A percentile compares a stretch with the other conserved stretches of the same genome.
phyloP scores from a whole-genome alignment of 1,284 basidiomycete genomes.

The Pseudozyma flocculosa region DNA sequence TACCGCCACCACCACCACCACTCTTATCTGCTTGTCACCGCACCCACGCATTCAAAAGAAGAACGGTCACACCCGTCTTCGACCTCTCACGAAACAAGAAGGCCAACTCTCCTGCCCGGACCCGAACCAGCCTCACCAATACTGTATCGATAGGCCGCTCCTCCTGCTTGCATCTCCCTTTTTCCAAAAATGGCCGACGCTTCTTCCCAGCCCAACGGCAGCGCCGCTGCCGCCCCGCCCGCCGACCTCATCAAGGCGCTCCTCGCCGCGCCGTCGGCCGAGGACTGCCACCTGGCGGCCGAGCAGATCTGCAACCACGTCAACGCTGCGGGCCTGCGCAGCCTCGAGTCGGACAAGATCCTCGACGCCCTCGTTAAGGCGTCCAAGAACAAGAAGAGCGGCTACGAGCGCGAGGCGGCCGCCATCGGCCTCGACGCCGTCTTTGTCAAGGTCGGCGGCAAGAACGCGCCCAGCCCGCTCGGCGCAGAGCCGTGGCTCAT shows the following conservation, averaged over 20 bases:
- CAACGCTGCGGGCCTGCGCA: slow-evolving; percentile 55
- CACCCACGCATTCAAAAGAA: too few species aligned
- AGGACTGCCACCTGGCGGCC: slow-evolving; percentile 54
- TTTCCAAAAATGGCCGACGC: too few species aligned
- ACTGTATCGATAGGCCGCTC: too few species aligned
- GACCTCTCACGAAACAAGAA: too few species aligned
- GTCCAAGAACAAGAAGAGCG: slow-evolving; percentile 79
- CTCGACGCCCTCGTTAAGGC: slow-evolving; percentile 61
- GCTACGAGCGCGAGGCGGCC: slow-evolving; percentile 87
- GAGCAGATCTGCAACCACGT: slow-evolving; percentile 57
- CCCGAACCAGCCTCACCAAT: too few species aligned
- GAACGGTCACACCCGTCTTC: too few species aligned
- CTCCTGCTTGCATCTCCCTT: neutral
- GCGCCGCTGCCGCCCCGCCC: slow-evolving; percentile 5
- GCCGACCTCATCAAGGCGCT: slow-evolving; percentile 25
- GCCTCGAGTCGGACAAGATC: slow-evolving; percentile 56
- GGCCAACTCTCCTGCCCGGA: too few species aligned
- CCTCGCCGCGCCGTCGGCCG: slow-evolving; percentile 45
- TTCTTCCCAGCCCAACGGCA: too few species aligned
- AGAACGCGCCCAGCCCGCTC: slow-evolving; percentile 64
- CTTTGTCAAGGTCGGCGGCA: slow-evolving; percentile 55
- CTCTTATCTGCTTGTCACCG: too few species aligned
- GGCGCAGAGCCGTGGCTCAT: slow-evolving; percentile 80
- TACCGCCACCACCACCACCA: too few species aligned
- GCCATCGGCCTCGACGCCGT: slow-evolving; percentile 67